A percentile compares a stretch with the other conserved stretches of the same genome.
Evolutionary conservation across 2,329 filamentous ascomycete genomes (phyloP).

Genomic region (Sporothrix euskadiensis): DNA sequence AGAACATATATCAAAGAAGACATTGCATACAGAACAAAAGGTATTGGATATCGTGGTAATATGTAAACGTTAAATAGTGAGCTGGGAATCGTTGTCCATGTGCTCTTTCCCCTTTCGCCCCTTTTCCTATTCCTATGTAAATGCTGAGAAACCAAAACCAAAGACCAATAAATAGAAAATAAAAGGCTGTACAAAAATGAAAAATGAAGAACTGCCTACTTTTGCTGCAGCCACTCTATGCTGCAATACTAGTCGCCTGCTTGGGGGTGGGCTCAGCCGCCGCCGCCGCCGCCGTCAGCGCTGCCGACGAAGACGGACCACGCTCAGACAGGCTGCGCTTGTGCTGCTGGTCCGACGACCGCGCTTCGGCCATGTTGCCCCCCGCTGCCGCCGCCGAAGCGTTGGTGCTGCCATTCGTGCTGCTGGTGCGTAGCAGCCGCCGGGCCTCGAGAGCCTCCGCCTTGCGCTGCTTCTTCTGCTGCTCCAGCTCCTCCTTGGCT

Average conservation of each 20-base stretch:
- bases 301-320: constrained; percentile 32
- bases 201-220: not conserved
- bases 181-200: not conserved
- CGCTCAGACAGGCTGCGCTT: constrained; percentile 38
- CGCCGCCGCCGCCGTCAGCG: not conserved
- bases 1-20: not conserved
- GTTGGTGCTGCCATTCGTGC: not conserved
- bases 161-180: not conserved
- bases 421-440: constrained; percentile 14
- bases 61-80: constrained; percentile 10
- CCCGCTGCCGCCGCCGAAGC: constrained; percentile 47
- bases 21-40: not conserved
- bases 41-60: constrained; percentile 10
- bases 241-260: constrained; percentile 14
- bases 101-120: not conserved
- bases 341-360: constrained; percentile 29
- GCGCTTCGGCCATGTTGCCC: constrained; percentile 49
- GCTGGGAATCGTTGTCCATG: not conserved
- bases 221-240: not conserved
- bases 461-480: constrained; percentile 21
- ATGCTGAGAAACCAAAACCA: not conserved
- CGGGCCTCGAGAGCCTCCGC: constrained; percentile 16
- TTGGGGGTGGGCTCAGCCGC: not conserved
- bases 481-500: constrained; percentile 39
- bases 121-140: not conserved